Conservation (phyloP, 805 yeast species). For the Middelhovenomyces tepae region DNA sequence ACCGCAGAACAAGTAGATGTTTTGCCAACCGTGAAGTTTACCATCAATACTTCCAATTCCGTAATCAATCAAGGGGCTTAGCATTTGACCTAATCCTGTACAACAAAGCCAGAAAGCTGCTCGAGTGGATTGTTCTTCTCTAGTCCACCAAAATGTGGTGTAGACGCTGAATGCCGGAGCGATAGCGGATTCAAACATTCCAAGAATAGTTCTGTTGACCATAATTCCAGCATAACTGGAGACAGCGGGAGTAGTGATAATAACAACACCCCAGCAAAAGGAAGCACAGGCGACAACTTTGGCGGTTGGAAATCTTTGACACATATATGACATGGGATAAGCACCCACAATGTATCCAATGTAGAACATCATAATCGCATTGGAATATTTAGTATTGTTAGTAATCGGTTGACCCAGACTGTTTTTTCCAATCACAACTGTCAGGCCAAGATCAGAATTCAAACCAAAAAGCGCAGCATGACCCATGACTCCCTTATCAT, state of each 20-base stretch:
- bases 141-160: constrained; percentile 6
- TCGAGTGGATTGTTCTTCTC: constrained; percentile 10
- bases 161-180: constrained; percentile 10
- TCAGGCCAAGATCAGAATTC: constrained; percentile 38
- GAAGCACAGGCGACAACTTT: constrained; percentile 26
- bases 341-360: constrained; percentile 32
- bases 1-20: constrained; percentile 43
- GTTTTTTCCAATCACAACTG: constrained; percentile 27
- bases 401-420: constrained; percentile 10
- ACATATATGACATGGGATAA: constrained; percentile 10
- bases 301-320: constrained; percentile 16
- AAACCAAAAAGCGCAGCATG: constrained; percentile 49
- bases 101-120: constrained; percentile 10
- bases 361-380: constrained; percentile 44
- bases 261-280: constrained; percentile 32
- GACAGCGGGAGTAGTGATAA: constrained; percentile 33
- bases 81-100: too few relatives aligned
- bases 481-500: constrained; percentile 45
- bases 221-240: constrained; percentile 39
- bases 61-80: constrained; percentile 31
- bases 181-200: constrained; percentile 11
- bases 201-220: constrained; percentile 19
- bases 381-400: constrained; percentile 30
- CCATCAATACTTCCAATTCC: constrained; percentile 40
- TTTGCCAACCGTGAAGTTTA: constrained; percentile 36